A percentile compares a stretch with the other conserved stretches of the same genome.
Evolutionary conservation across 2,329 filamentous ascomycete genomes (phyloP).

Genomic region (Ophiobolus disseminans): DNA sequence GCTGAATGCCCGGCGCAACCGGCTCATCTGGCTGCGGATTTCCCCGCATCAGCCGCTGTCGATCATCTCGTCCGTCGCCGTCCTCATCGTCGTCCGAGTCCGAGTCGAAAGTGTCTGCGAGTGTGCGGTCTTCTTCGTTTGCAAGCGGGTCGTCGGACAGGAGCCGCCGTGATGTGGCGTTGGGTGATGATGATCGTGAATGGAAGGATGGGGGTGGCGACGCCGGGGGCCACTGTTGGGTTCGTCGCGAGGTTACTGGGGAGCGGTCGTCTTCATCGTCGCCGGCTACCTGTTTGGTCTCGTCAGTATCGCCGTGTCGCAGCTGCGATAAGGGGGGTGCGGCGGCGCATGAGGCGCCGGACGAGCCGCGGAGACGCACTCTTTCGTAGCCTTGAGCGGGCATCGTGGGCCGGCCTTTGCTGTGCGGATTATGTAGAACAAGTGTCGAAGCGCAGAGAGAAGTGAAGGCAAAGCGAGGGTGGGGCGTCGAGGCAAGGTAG

Average conservation of each 20-base stretch:
- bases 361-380: slow-evolving; percentile 46
- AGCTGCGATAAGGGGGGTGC: slow-evolving; percentile 10
- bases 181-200: slow-evolving; percentile 77
- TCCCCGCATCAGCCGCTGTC: slow-evolving; percentile 83
- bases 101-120: slow-evolving; percentile 88
- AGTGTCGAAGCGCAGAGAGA: no score
- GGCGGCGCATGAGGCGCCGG: slow-evolving; percentile 15
- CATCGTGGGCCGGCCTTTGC: slow-evolving; percentile 51
- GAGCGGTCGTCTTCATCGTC: slow-evolving; percentile 55
- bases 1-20: slow-evolving; percentile 49
- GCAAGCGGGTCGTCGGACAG: slow-evolving; percentile 60
- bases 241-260: slow-evolving; percentile 28
- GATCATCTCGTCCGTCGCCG: slow-evolving; percentile 76
- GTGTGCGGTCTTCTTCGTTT: slow-evolving; percentile 73
- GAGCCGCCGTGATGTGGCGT: slow-evolving; percentile 56
- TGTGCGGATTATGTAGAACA: no score
- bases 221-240: slow-evolving; percentile 49
- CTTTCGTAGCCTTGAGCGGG: slow-evolving; percentile 57
- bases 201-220: slow-evolving; percentile 80
- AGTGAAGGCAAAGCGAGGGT: no score
- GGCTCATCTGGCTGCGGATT: slow-evolving; percentile 49
- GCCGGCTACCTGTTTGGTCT: slow-evolving; percentile 48
- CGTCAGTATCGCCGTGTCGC: slow-evolving; percentile 21
- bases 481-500: no score
- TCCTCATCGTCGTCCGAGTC: slow-evolving; percentile 72